phyloP scores from a whole-genome alignment of 495 filamentous ascomycete species.

The Beverwykella pulmonaria region DNA sequence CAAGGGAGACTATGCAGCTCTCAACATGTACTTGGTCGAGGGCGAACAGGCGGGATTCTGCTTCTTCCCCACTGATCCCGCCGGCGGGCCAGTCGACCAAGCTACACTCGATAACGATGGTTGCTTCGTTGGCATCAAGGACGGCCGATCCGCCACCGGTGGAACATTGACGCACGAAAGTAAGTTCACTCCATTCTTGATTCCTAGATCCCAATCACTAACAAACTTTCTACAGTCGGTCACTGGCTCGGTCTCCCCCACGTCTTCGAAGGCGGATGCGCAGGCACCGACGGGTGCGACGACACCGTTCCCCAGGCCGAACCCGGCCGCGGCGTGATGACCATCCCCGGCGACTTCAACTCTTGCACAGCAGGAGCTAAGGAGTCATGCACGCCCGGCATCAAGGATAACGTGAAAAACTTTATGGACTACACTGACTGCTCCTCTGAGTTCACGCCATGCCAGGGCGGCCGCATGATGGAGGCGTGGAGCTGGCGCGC shows the following conservation, averaged over 20 bases:
- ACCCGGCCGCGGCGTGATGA: conserved; percentile 49
- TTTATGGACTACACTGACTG: conserved; percentile 43
- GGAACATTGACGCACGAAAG: conserved; percentile 31
- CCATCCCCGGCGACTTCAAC: conserved; percentile 26
- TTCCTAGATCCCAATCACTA: background rate
- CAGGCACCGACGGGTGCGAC: conserved; percentile 52
- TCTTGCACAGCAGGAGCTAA: conserved; percentile 52
- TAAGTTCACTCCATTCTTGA: background rate
- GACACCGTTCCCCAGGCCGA: conserved; percentile 57
- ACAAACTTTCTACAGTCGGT: conserved; percentile 46
- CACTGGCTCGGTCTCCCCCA: conserved; percentile 64
- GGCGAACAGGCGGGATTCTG: conserved; percentile 29
- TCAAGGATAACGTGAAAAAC: conserved; percentile 55
- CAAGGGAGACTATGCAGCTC: conserved; percentile 62
- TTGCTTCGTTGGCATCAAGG: conserved; percentile 22
- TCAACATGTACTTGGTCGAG: conserved; percentile 43
- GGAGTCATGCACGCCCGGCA: conserved; percentile 54
- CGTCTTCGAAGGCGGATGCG: conserved; percentile 54
- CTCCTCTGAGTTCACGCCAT: conserved; percentile 26
- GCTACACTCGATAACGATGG: conserved; percentile 22
- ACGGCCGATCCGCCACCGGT: background rate
- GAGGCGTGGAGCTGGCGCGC: background rate
- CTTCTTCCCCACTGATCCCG: conserved; percentile 7
- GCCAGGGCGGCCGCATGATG: conserved; percentile 32
- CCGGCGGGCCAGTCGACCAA: conserved; percentile 12